A percentile compares a stretch with the other conserved stretches of the same genome.
Evolutionary conservation across 345 rosid species (phyloP).

Genomic region (Citrus mangshanensis): DNA sequence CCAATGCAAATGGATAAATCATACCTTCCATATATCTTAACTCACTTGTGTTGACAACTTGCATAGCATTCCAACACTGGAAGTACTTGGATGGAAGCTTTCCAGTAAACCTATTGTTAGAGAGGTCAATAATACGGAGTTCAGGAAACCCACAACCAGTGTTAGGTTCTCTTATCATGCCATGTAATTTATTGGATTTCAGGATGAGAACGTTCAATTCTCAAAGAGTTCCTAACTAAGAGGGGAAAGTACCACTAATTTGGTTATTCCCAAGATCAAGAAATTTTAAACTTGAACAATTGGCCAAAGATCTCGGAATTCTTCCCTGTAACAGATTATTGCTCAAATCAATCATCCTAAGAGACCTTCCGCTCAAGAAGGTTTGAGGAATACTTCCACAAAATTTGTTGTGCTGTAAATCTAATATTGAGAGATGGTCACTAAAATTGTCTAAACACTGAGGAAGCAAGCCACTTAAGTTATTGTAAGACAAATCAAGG

Average conservation of each 20-base stretch:
- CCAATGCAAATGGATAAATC: too few relatives aligned
- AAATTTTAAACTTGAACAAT: background rate
- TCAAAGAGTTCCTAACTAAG: background rate
- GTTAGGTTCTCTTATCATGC: background rate
- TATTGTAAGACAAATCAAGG: conserved; percentile 18
- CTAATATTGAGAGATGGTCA: background rate
- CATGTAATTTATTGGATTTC: background rate
- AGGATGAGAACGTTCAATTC: background rate
- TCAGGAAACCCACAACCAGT: background rate
- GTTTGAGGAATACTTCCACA: background rate
- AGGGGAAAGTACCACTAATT: background rate
- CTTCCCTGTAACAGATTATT: background rate
- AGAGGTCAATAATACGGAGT: conserved; percentile 17
- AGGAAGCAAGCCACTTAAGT: conserved; percentile 8
- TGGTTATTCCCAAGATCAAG: background rate
- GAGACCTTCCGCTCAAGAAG: background rate
- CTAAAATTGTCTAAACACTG: conserved; percentile 6
- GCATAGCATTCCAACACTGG: conserved; percentile 5
- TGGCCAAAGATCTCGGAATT: background rate
- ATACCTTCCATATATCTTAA: background rate
- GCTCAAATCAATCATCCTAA: background rate
- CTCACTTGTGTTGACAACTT: background rate
- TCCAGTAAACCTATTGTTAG: background rate
- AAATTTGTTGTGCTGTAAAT: background rate
- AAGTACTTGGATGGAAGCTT: conserved; percentile 10